phyloP scores from a whole-genome alignment of 768 basidiomycete genomes.

The Rhizopogon vesiculosus region DNA sequence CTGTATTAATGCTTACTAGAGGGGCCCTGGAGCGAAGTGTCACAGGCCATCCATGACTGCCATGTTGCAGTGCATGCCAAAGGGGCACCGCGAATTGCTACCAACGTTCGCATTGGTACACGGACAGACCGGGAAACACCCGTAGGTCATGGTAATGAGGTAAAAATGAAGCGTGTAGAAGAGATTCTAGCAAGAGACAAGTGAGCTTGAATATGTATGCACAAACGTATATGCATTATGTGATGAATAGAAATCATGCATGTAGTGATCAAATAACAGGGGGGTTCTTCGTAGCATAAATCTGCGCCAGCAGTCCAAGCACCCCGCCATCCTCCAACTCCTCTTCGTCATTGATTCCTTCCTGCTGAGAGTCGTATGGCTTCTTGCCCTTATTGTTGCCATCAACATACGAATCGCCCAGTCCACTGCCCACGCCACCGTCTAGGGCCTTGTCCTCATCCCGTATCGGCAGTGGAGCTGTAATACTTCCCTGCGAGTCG shows the following conservation, averaged over 20 bases:
- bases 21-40: constrained; percentile 84
- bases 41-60: constrained; percentile 84
- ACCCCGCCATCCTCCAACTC: constrained; percentile 76
- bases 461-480: constrained; percentile 20
- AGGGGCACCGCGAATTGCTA: constrained; percentile 74
- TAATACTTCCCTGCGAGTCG: constrained; percentile 64
- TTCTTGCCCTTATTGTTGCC: constrained; percentile 41
- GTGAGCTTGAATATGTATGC: constrained; percentile 3
- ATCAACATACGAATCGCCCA: constrained; percentile 76
- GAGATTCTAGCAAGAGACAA: constrained; percentile 56
- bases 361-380: constrained; percentile 35
- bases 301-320: constrained; percentile 80
- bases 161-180: constrained; percentile 77
- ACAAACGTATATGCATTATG: neutral
- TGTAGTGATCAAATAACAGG: constrained; percentile 35
- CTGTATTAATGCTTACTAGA: constrained; percentile 32
- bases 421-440: constrained; percentile 54
- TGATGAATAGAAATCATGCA: neutral
- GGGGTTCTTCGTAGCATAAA: constrained; percentile 60
- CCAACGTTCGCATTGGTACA: constrained; percentile 95
- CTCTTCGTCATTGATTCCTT: constrained; percentile 57
- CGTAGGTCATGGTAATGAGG: constrained; percentile 68
- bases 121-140: constrained; percentile 64
- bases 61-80: constrained; percentile 81
- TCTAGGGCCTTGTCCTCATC: constrained; percentile 47